Evolutionary conservation across 495 filamentous ascomycete genomes (phyloP).

Genomic region (Margaritispora aquatica): DNA sequence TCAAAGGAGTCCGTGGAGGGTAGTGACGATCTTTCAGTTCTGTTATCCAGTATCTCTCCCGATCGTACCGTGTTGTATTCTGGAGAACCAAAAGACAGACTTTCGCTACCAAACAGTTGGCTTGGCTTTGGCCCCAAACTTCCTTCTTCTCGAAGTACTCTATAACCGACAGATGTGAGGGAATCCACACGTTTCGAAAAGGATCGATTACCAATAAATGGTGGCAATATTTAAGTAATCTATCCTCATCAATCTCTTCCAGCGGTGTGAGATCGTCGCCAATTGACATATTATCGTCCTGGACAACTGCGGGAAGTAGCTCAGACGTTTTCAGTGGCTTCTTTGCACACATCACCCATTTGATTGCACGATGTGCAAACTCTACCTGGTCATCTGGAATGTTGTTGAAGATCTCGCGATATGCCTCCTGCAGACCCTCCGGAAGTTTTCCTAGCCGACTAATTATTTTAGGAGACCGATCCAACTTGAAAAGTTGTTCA

Average conservation of each 20-base stretch:
- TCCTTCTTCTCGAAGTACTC: slow-evolving; percentile 17
- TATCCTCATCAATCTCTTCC: slow-evolving; percentile 5
- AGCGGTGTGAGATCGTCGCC: neutral
- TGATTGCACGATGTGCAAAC: slow-evolving; percentile 28
- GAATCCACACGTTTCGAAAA: slow-evolving; percentile 11
- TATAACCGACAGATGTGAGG: slow-evolving; percentile 22
- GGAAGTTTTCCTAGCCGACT: slow-evolving; percentile 31
- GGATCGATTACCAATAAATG: slow-evolving; percentile 16
- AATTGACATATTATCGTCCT: neutral
- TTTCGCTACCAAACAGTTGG: neutral
- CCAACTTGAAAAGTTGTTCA: slow-evolving; percentile 24
- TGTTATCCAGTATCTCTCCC: neutral
- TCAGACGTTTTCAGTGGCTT: slow-evolving; percentile 17
- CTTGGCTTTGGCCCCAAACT: neutral
- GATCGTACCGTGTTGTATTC: neutral
- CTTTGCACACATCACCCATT: slow-evolving; percentile 30
- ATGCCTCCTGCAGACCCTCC: slow-evolving; percentile 24
- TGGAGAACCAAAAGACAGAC: neutral
- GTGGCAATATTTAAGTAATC: slow-evolving; percentile 13
- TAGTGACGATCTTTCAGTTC: no score
- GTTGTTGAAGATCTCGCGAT: slow-evolving; percentile 29
- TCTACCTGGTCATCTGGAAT: slow-evolving; percentile 21
- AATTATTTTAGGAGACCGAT: slow-evolving; percentile 16
- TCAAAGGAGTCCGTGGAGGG: no score
- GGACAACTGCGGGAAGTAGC: slow-evolving; percentile 9